phyloP scores from a whole-genome alignment of 75 land plant genomes.

The Picea sitchensis region DNA sequence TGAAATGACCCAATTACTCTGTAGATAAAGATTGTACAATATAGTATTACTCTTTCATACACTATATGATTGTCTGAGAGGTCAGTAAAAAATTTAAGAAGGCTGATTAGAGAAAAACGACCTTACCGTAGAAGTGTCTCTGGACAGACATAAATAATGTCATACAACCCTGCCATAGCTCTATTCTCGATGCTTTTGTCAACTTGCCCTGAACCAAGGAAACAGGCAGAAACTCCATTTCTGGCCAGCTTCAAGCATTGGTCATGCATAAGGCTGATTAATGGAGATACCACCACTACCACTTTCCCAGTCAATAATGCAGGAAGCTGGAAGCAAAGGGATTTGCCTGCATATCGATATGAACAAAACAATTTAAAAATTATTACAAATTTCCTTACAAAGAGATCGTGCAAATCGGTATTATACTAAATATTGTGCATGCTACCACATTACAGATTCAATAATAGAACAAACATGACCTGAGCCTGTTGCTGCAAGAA shows the following conservation, averaged over 20 bases:
- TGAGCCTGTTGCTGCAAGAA: constrained; percentile 93
- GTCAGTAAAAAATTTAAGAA: not conserved
- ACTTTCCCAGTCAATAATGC: constrained; percentile 74
- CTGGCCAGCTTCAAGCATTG: constrained; percentile 80
- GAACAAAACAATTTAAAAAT: not conserved
- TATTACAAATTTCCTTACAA: not conserved
- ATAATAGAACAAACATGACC: constrained; percentile 32
- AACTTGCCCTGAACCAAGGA: constrained; percentile 86
- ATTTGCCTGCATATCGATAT: constrained; percentile 51
- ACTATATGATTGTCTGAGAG: not conserved
- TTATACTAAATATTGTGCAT: not conserved
- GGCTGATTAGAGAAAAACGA: not conserved
- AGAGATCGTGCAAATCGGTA: not conserved
- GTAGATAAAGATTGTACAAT: constrained; percentile 3
- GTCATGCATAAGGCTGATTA: constrained; percentile 94
- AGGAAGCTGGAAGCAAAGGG: constrained; percentile 79
- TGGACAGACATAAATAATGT: constrained; percentile 81
- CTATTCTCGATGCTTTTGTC: constrained; percentile 67
- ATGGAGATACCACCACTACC: constrained; percentile 83
- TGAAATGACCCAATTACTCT: constrained; percentile 56
- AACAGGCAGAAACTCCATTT: constrained; percentile 82
- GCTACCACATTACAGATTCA: not conserved
- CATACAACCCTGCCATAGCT: constrained; percentile 76
- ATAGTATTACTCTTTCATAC: not conserved
- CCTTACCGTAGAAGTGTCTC: constrained; percentile 76